These are phyloP conservation scores for Chrysoporthe deuterocubensis DNA, from an alignment of 2,329 filamentous ascomycete species.

Conservation along the genomic window DNA sequence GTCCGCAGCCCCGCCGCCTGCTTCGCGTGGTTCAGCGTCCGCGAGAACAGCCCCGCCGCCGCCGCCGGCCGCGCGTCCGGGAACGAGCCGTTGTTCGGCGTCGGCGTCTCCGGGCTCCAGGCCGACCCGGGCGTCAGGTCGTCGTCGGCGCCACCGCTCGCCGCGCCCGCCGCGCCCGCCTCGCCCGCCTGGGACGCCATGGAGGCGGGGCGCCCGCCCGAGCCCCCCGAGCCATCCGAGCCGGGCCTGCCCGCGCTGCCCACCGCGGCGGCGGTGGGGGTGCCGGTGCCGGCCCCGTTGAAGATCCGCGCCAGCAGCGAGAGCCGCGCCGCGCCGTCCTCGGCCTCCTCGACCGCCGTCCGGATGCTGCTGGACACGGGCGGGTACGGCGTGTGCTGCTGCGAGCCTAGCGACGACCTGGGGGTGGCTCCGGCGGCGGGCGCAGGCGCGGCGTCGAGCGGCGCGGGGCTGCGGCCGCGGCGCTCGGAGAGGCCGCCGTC, in stretches of 20 bases:
- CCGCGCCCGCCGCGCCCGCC: too few species aligned
- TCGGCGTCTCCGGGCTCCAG: conserved; percentile 6
- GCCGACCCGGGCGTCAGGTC: background rate
- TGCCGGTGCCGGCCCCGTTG: background rate
- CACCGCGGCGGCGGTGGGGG: background rate
- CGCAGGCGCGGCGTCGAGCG: background rate
- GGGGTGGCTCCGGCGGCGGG: background rate
- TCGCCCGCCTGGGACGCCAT: too few species aligned
- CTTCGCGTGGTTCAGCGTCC: conserved; percentile 24
- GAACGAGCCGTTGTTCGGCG: background rate
- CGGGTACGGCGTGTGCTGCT: conserved; percentile 23
- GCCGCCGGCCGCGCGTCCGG: background rate
- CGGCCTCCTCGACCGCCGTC: conserved; percentile 22
- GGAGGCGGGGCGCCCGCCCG: background rate
- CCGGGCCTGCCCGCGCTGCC: background rate
- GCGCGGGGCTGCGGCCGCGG: conserved; percentile 17
- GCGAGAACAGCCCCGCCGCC: conserved; percentile 18
- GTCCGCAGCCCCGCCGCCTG: conserved; percentile 17
- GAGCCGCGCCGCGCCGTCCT: conserved; percentile 14
- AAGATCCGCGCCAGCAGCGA: conserved; percentile 24
- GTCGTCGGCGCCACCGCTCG: too few species aligned
- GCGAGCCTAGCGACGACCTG: too few species aligned
- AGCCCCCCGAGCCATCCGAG: conserved; percentile 5
- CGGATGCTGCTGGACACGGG: background rate
- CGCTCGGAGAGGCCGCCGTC: conserved; percentile 21